A percentile compares a stretch with the other conserved stretches of the same genome.
These are phyloP conservation scores for Cutaneotrichosporon dermatis DNA, from an alignment of 1,284 basidiomycete genomes.

Conservation along the genomic window DNA sequence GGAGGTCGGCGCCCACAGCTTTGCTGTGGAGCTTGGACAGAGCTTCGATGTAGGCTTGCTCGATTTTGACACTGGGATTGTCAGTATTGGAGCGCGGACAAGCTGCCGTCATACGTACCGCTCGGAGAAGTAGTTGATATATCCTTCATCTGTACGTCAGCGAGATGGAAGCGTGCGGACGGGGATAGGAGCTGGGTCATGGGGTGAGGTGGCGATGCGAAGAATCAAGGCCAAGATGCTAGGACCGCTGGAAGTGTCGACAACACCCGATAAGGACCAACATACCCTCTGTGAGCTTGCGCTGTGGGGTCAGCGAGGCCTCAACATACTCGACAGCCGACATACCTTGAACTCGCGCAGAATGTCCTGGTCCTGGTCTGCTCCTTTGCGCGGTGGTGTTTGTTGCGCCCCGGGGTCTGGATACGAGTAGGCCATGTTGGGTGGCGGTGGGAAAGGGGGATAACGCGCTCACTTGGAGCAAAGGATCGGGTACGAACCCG, in stretches of 20 bases:
- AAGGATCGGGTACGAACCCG: too few relatives aligned
- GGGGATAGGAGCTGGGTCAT: too few relatives aligned
- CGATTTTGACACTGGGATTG: slow-evolving; percentile 63
- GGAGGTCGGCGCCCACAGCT: slow-evolving; percentile 60
- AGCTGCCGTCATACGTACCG: slow-evolving; percentile 52
- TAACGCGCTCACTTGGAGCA: too few relatives aligned
- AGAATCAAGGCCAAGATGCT: too few relatives aligned
- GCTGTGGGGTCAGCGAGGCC: slow-evolving; percentile 32
- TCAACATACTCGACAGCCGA: neutral
- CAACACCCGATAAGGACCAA: neutral
- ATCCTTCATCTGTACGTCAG: slow-evolving; percentile 56
- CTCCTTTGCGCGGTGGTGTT: slow-evolving; percentile 18
- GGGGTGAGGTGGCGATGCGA: too few relatives aligned
- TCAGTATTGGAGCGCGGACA: too few relatives aligned
- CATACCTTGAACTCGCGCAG: slow-evolving; percentile 31
- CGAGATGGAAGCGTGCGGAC: neutral
- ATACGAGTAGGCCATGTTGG: slow-evolving; percentile 34
- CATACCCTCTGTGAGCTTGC: slow-evolving; percentile 38
- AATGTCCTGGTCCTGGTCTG: slow-evolving; percentile 26
- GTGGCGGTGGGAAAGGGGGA: too few relatives aligned
- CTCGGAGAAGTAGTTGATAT: slow-evolving; percentile 77
- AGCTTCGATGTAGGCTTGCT: slow-evolving; percentile 72
- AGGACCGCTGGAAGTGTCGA: too few relatives aligned
- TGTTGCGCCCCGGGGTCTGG: slow-evolving; percentile 7
- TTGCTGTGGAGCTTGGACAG: slow-evolving; percentile 66